Evolutionary conservation across 2,329 filamentous ascomycete genomes (phyloP).

Genomic region (Neofusicoccum umdonicola): DNA sequence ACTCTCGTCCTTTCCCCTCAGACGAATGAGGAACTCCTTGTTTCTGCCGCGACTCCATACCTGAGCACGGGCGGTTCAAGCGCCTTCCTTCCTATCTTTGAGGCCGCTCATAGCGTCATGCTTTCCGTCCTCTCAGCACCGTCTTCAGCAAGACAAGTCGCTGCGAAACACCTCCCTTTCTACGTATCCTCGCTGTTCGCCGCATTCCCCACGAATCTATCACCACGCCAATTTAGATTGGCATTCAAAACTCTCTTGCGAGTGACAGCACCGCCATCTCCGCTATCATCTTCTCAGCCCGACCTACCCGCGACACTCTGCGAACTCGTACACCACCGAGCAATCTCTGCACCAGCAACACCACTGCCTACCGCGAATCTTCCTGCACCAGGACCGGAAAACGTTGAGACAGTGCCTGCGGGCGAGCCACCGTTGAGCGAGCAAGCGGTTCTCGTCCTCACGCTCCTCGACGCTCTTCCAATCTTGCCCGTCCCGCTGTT

Average conservation of each 20-base stretch:
- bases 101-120: constrained; percentile 80
- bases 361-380: constrained; percentile 39
- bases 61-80: constrained; percentile 60
- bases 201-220: constrained; percentile 76
- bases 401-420: constrained; percentile 27
- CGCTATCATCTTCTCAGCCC: constrained; percentile 69
- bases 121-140: constrained; percentile 79
- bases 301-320: constrained; percentile 76
- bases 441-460: constrained; percentile 72
- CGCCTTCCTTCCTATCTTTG: constrained; percentile 70
- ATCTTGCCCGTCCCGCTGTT: constrained; percentile 67
- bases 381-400: constrained; percentile 33
- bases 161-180: constrained; percentile 70
- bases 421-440: constrained; percentile 59
- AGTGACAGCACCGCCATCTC: constrained; percentile 76
- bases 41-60: constrained; percentile 73
- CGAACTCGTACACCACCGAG: constrained; percentile 71
- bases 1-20: constrained; percentile 65
- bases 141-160: constrained; percentile 65
- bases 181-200: constrained; percentile 79
- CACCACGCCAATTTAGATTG: constrained; percentile 80
- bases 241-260: constrained; percentile 84
- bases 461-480: constrained; percentile 75
- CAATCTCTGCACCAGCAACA: constrained; percentile 52
- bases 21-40: constrained; percentile 68